Evolutionary conservation across 495 filamentous ascomycete genomes (phyloP).

Genomic region (Aspergillus nanangensis): DNA sequence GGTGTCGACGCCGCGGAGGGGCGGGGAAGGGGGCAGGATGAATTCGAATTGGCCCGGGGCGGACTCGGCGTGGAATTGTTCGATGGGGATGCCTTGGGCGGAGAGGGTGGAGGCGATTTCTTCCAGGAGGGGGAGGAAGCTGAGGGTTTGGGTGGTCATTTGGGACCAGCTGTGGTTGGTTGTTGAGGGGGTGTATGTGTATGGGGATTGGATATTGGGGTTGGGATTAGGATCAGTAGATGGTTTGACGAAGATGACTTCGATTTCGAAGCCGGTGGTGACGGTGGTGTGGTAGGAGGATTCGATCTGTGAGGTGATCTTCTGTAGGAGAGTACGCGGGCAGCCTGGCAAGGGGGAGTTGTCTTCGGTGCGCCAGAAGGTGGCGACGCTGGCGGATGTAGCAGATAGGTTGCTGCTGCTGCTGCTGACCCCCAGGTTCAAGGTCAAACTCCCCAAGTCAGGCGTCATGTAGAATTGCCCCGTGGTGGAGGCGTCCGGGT

Average conservation of each 20-base stretch:
- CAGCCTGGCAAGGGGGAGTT: conserved; percentile 39
- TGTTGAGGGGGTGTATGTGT: too few species aligned
- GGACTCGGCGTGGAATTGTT: conserved; percentile 76
- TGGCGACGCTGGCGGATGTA: conserved; percentile 53
- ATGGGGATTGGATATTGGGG: too few species aligned
- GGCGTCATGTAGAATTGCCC: conserved; percentile 61
- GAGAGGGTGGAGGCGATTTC: conserved; percentile 56
- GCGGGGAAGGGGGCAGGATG: conserved; percentile 58
- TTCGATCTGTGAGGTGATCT: conserved; percentile 40
- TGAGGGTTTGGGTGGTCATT: conserved; percentile 35
- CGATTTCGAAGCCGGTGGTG: conserved; percentile 76
- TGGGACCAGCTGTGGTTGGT: conserved; percentile 49
- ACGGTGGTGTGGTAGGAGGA: conserved; percentile 45
- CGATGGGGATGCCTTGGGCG: conserved; percentile 58
- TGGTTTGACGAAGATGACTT: conserved; percentile 65
- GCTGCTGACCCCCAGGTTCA: too few species aligned
- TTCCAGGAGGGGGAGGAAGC: conserved; percentile 51
- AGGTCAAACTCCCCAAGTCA: conserved; percentile 53
- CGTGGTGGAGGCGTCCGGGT: conserved; percentile 32
- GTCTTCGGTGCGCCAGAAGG: conserved; percentile 51
- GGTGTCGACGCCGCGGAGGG: conserved; percentile 67
- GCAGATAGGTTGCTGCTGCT: conserved; percentile 42
- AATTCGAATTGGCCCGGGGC: conserved; percentile 80
- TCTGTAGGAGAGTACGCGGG: conserved; percentile 53
- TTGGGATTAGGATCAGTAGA: too few species aligned